These are phyloP conservation scores for Ogataea salicorniae DNA, from an alignment of 805 yeast genomes.

Conservation along the genomic window DNA sequence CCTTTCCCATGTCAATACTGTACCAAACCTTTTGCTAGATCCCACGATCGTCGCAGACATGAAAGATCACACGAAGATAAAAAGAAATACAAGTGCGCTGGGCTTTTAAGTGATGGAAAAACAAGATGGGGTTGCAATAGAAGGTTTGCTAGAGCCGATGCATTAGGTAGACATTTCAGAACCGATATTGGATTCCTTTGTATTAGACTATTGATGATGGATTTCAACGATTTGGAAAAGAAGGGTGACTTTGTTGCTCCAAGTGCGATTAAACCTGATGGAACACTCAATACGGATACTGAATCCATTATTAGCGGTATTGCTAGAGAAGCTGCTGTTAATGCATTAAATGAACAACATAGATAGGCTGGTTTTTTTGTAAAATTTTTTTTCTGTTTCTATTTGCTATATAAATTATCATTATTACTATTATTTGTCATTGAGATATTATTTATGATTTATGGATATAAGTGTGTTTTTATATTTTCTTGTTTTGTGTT, in stretches of 20 bases:
- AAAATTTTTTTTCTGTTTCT: neutral
- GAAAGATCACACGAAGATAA: conserved; percentile 71
- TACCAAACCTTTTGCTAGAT: conserved; percentile 65
- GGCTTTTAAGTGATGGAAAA: conserved; percentile 48
- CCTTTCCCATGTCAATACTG: conserved; percentile 66
- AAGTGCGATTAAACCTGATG: neutral
- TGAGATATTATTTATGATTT: too few relatives aligned
- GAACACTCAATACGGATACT: conserved; percentile 6
- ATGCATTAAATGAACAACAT: conserved; percentile 6
- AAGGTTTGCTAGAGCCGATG: conserved; percentile 72
- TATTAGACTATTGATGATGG: conserved; percentile 59
- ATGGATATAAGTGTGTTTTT: too few relatives aligned
- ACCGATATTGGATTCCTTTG: conserved; percentile 73
- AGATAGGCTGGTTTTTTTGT: neutral
- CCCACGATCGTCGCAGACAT: conserved; percentile 73
- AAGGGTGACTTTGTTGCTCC: neutral
- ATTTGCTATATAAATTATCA: too few relatives aligned
- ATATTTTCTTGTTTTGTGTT: too few relatives aligned
- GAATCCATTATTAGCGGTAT: conserved; percentile 15
- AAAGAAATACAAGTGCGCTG: conserved; percentile 64
- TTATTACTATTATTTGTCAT: too few relatives aligned
- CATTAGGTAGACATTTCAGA: conserved; percentile 67
- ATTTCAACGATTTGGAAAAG: conserved; percentile 30
- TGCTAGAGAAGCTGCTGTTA: conserved; percentile 20
- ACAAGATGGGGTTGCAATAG: conserved; percentile 75